Base-by-base conservation (phyloP, 106 monocot genomes). In the Acorus calamus region DNA sequence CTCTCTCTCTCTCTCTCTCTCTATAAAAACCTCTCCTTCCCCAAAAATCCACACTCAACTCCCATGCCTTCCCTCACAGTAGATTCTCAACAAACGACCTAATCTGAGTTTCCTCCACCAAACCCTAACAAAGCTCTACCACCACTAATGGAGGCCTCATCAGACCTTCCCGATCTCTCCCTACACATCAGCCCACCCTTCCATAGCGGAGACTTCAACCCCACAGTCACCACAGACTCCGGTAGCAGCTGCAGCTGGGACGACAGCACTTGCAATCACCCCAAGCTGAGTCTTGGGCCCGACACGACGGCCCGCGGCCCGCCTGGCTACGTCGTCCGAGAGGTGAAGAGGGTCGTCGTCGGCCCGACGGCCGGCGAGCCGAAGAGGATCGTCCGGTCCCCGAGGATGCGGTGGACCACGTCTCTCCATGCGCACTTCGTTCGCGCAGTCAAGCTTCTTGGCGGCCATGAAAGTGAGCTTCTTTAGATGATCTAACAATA, bases 101-200 rank as follows among this genome's bases (percentile, higher is more conserved):
- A 28, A 28, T 28, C 28, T 28, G 28, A 1, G 0, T 28, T 28
- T 28, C 28, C 28, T 28, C 28, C 28, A 28, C 28, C 28, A 28
- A 28, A 28, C 28, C 28, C 28, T 28, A 28, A 28, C 28, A 28
- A 28, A 28, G 28, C 28, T 28, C 28, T 28, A 28, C 28, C 28
- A 28, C 28, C 28, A 60, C 53, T 59, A 53, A 42, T 50, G 3
- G 46, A 73, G 10, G 9, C 68, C n/a, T 41, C 55, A 48, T 53
- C 52, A 46, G 12, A 14, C 65, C 42, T 71, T 41, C 73, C 77
- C 7, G 66, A 78, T 59, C 82, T 78, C 56, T 78, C 71, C 0
- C 82, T 82, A 46, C 70, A 82, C 8, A 77, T 77, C 58, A 78
- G 73, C 77, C 74, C 70, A 0, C 70, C n/a, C 50, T 56, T 71